A percentile compares a stretch with the other conserved stretches of the same genome.
Evolutionary conservation across 2,329 filamentous ascomycete species (phyloP).

Genomic region (Huntiella savannae): DNA sequence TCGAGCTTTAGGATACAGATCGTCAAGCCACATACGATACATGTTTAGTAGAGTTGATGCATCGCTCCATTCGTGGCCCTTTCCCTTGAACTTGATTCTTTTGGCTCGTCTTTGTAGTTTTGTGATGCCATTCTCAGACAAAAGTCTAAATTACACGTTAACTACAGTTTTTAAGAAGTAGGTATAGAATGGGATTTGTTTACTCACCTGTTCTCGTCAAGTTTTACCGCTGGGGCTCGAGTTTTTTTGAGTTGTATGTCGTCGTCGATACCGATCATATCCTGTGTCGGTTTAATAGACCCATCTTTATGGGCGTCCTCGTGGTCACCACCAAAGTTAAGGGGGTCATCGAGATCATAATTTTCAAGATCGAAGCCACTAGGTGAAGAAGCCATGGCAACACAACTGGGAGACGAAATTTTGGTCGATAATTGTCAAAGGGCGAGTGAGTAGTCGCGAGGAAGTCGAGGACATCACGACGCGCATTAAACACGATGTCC

Average conservation of each 20-base stretch:
- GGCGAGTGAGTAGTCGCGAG: too few relatives aligned
- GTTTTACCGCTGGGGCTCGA: conserved; percentile 54
- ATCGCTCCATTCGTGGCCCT: conserved; percentile 90
- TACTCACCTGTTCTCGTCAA: conserved; percentile 57
- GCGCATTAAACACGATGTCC: conserved; percentile 4
- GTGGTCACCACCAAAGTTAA: conserved; percentile 16
- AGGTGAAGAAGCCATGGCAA: background rate
- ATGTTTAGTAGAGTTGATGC: conserved; percentile 64
- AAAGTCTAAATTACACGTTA: conserved; percentile 32
- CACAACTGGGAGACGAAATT: background rate
- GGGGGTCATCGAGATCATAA: conserved; percentile 46
- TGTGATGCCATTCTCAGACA: conserved; percentile 68
- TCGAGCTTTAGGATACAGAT: conserved; percentile 83
- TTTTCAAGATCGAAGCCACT: conserved; percentile 47
- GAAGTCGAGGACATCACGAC: background rate
- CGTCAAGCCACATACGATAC: conserved; percentile 94
- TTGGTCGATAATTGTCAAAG: too few relatives aligned
- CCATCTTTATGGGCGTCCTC: conserved; percentile 17
- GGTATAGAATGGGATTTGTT: background rate
- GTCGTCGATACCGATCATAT: conserved; percentile 60
- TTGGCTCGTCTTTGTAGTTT: conserved; percentile 55
- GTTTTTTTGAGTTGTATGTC: conserved; percentile 67
- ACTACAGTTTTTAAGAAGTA: too few relatives aligned
- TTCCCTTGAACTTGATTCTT: conserved; percentile 67
- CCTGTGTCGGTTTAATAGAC: conserved; percentile 23